Conservation (phyloP, 805 yeast genomes). For the Monosporozyma unispora region DNA sequence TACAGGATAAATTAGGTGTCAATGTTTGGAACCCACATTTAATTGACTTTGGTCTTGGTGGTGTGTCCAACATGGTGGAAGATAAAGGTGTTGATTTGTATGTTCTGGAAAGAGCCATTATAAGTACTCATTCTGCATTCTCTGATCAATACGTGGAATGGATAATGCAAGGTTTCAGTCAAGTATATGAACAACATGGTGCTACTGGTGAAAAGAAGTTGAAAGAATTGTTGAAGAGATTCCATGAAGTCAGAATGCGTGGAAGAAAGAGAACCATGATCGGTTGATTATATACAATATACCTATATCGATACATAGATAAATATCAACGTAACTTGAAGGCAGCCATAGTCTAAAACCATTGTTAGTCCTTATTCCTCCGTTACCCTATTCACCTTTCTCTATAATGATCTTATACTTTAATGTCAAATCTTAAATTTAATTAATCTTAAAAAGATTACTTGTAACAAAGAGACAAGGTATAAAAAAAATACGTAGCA, state of each 20-base stretch:
- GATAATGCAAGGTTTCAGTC: constrained; percentile 63
- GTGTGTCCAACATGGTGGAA: constrained; percentile 65
- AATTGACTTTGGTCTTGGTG: constrained; percentile 88
- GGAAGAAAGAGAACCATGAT: constrained; percentile 95
- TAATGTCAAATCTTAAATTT: neutral
- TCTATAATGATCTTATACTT: neutral
- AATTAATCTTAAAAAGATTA: neutral
- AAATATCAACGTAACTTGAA: neutral
- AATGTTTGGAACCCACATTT: constrained; percentile 41
- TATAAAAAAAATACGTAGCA: neutral
- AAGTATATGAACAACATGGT: constrained; percentile 27
- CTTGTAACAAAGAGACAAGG: neutral
- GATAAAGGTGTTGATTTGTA: constrained; percentile 97
- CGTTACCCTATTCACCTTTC: neutral
- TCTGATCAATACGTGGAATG: constrained; percentile 56
- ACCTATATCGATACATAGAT: neutral
- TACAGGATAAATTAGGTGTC: constrained; percentile 13
- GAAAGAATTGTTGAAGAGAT: constrained; percentile 50
- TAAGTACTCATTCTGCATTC: constrained; percentile 79
- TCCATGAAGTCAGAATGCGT: constrained; percentile 79
- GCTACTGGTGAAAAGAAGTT: constrained; percentile 33
- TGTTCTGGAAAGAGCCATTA: constrained; percentile 84
- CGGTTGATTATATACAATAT: constrained; percentile 38
- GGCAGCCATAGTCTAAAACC: no score
- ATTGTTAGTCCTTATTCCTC: no score